Percentiles rank a stretch among this genome's conserved stretches.
phyloP scores from a whole-genome alignment of 2,329 filamentous ascomycete genomes.

The Colletotrichum sp. region DNA sequence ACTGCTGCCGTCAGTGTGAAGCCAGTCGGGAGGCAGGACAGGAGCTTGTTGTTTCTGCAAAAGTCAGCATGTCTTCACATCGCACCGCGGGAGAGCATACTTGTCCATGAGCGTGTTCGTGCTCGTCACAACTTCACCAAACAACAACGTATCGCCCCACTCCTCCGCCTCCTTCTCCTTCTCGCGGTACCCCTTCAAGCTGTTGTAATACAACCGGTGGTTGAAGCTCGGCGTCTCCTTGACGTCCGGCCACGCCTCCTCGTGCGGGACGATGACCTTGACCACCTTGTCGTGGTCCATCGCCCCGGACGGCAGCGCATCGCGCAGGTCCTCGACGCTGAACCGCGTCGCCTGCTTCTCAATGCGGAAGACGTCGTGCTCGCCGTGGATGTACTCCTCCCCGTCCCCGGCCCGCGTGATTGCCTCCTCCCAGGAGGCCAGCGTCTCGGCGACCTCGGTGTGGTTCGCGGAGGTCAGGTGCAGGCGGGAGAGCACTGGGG shows the following conservation, averaged over 20 bases:
- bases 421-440: conserved; percentile 70
- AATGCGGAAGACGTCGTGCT: conserved; percentile 82
- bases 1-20: conserved; percentile 87
- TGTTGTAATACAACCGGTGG: conserved; percentile 77
- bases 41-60: conserved; percentile 73
- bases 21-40: conserved; percentile 79
- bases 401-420: conserved; percentile 64
- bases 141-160: conserved; percentile 82
- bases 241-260: conserved; percentile 66
- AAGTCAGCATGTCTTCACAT: background rate
- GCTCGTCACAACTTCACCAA: conserved; percentile 90
- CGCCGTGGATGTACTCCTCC: conserved; percentile 76
- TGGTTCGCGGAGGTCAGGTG: conserved; percentile 77
- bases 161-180: conserved; percentile 59
- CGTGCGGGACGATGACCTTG: conserved; percentile 78
- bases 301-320: conserved; percentile 61
- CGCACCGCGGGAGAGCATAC: conserved; percentile 41
- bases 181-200: conserved; percentile 69
- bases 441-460: conserved; percentile 68
- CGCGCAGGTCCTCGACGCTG: conserved; percentile 58
- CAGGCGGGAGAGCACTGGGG: conserved; percentile 81
- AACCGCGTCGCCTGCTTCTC: conserved; percentile 68
- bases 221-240: conserved; percentile 87
- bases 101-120: conserved; percentile 94
- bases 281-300: conserved; percentile 75